phyloP scores from a whole-genome alignment of 2,329 filamentous ascomycete genomes.

The Xylariales sp. region DNA sequence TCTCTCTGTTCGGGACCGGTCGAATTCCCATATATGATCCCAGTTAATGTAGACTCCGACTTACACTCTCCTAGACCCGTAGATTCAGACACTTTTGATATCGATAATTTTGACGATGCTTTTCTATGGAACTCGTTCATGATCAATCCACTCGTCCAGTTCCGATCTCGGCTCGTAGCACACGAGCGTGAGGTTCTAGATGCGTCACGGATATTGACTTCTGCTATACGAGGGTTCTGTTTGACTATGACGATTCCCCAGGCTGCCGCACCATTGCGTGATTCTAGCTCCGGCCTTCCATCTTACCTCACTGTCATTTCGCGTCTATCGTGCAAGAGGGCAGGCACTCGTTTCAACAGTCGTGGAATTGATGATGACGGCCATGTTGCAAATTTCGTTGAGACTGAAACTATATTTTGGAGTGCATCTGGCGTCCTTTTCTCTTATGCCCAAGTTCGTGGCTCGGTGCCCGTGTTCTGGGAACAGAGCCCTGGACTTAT shows the following conservation, averaged over 20 bases:
- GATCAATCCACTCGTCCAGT: slow-evolving; percentile 91
- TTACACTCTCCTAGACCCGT: slow-evolving; percentile 66
- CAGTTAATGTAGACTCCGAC: slow-evolving; percentile 12
- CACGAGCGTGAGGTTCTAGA: slow-evolving; percentile 85
- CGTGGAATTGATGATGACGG: slow-evolving; percentile 97
- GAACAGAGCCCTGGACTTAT: slow-evolving; percentile 90
- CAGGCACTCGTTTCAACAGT: slow-evolving; percentile 96
- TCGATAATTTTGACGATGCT: slow-evolving; percentile 90
- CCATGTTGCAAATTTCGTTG: slow-evolving; percentile 98
- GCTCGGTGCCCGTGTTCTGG: slow-evolving; percentile 97
- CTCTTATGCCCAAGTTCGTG: slow-evolving; percentile 92
- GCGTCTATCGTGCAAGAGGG: slow-evolving; percentile 87
- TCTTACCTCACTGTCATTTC: slow-evolving; percentile 91
- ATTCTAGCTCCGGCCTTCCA: slow-evolving; percentile 75
- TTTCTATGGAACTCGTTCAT: slow-evolving; percentile 99
- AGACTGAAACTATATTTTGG: slow-evolving; percentile 94
- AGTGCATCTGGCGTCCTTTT: slow-evolving; percentile 82
- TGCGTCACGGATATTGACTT: slow-evolving; percentile 86
- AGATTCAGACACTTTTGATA: slow-evolving; percentile 83
- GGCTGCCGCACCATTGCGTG: slow-evolving; percentile 75
- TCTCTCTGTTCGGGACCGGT: slow-evolving; percentile 11
- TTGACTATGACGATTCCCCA: slow-evolving; percentile 87
- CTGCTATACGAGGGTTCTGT: slow-evolving; percentile 93
- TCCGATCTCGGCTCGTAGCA: slow-evolving; percentile 82
- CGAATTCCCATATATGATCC: slow-evolving; percentile 24